Evolutionary conservation across 371 early-diverging fungal species (phyloP).

Genomic region (Mucor piriformis): DNA sequence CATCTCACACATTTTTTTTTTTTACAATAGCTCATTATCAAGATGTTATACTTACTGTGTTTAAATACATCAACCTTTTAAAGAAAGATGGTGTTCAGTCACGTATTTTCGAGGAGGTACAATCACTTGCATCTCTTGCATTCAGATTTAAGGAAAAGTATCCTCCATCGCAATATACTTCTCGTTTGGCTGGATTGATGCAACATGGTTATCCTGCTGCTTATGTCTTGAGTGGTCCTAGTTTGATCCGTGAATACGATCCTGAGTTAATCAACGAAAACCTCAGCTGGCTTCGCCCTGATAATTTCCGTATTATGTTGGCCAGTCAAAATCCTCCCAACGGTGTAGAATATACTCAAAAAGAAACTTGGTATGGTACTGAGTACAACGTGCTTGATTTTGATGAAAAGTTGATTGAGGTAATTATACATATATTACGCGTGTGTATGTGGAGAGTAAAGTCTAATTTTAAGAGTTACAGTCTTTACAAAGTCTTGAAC

Average conservation of each 20-base stretch:
- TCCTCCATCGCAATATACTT: conserved; percentile 61
- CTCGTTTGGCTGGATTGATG: conserved; percentile 63
- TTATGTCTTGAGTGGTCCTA: conserved; percentile 71
- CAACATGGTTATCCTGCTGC: conserved; percentile 71
- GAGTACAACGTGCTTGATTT: conserved; percentile 79
- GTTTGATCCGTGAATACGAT: conserved; percentile 66
- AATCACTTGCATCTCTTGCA: conserved; percentile 66
- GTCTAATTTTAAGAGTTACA: conserved; percentile 5
- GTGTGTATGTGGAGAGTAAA: background rate
- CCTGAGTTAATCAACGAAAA: conserved; percentile 62
- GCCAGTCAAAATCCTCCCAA: conserved; percentile 50
- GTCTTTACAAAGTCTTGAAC: conserved; percentile 47
- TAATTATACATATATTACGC: conserved; percentile 17
- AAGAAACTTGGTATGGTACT: conserved; percentile 83
- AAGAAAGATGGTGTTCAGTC: conserved; percentile 68
- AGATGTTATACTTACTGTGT: conserved; percentile 78
- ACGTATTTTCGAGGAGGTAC: conserved; percentile 80
- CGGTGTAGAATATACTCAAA: conserved; percentile 49
- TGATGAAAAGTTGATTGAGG: conserved; percentile 55
- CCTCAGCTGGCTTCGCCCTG: conserved; percentile 63
- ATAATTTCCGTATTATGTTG: conserved; percentile 69
- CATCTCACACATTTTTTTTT: conserved; percentile 8
- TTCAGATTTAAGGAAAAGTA: conserved; percentile 88
- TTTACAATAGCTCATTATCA: conserved; percentile 58
- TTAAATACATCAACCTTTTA: conserved; percentile 88